These are phyloP conservation scores for Paramecium tetraurelia DNA, from an alignment of 73 alveolate species.

Conservation along the genomic window DNA sequence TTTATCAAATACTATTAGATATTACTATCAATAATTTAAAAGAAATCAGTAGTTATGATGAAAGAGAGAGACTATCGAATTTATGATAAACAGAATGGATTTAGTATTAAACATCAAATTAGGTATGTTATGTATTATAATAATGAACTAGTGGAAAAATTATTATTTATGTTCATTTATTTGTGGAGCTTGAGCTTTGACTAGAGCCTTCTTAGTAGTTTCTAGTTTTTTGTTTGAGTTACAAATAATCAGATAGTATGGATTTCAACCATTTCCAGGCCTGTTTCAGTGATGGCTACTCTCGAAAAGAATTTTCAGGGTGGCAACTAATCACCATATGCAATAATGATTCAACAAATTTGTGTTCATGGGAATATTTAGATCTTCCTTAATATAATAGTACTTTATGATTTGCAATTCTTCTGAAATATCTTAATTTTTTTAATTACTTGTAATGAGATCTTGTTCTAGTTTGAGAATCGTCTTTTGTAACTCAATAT, in stretches of 20 bases:
- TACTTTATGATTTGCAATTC: slow-evolving; percentile 17
- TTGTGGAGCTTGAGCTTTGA: slow-evolving; percentile 24
- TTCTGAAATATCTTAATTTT: neutral
- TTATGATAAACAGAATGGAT: too few species aligned
- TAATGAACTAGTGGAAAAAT: neutral
- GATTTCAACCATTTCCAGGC: slow-evolving; percentile 52
- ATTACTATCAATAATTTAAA: too few species aligned
- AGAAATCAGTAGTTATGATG: too few species aligned
- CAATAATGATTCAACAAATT: slow-evolving; percentile 39
- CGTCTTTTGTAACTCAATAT: neutral
- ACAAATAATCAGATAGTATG: slow-evolving; percentile 1
- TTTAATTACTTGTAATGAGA: neutral
- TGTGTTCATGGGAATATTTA: slow-evolving; percentile 33
- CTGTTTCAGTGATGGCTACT: neutral
- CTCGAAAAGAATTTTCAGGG: slow-evolving; percentile 29
- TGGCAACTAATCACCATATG: slow-evolving; percentile 55
- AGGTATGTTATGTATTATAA: neutral
- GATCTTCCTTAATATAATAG: slow-evolving; percentile 1
- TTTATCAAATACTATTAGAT: too few species aligned
- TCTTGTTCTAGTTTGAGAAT: slow-evolving; percentile 25
- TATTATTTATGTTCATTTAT: neutral
- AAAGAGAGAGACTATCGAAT: too few species aligned
- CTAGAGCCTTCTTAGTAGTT: slow-evolving; percentile 30
- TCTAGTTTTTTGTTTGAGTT: neutral
- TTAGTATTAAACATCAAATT: too few species aligned